Base-by-base conservation (phyloP, 2,329 filamentous ascomycete species). In the Diaporthe helianthi region DNA sequence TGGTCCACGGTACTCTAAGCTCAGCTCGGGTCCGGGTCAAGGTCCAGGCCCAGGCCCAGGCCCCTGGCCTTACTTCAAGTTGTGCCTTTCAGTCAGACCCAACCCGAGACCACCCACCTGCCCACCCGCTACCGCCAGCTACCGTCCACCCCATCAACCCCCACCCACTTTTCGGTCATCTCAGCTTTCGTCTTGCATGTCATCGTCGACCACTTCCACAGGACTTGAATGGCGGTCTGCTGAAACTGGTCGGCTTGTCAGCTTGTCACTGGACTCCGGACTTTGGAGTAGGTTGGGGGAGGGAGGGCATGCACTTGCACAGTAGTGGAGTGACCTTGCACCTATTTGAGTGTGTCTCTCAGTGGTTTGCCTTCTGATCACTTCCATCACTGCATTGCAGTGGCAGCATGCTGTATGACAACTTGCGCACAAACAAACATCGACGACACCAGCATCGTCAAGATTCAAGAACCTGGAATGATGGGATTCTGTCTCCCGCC, bases 381-480 rank as follows among this genome's bases (percentile, higher is more conserved):
- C 58, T 60, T 22, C 13, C 41, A 15, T 46, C 36, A 22, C 29
- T 41, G 26, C 54, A 17, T 19, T 44, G 33, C 53, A 41, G 53
- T 24, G 36, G 36, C 54, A 41, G 36, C 36, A 58, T 41, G 41
- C 41, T 33, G 38, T 61, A 26, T 33, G 7, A 38, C 36, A 38
- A 38, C 36, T 38, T 15, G 13, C 36, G 9, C 55, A 33, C 38
- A 33, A 33, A 49, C 41, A 63, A 47, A 36, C 58, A 36, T 49
- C 44, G 44, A 61, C 44, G 44, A 61, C 41, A 31, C 58, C 41
- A 49, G 36, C 58, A 44, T 63, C n/a, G n/a, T n/a, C n/a, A n/a
- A n/a, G n/a, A n/a, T n/a, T n/a, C 58, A 49, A 63, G 58, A 63
- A 63, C 58, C 58, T 63, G 58, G 58, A 63, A 63, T 63, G 58